phyloP scores from a whole-genome alignment of 192 early-diverging fungal genomes.

The Dissophora ornata region DNA sequence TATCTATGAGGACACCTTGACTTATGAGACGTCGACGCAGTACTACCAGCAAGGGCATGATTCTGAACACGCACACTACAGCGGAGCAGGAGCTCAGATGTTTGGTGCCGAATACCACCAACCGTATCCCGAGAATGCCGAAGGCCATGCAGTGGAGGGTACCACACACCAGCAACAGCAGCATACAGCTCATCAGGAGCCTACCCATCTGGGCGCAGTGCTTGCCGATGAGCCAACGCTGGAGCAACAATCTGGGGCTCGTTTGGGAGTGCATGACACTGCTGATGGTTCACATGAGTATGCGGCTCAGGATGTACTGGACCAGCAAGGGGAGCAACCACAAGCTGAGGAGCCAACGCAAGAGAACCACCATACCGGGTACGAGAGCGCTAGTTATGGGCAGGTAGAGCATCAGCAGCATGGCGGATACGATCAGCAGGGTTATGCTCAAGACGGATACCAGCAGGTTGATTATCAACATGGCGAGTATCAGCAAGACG shows the following conservation, averaged over 20 bases:
- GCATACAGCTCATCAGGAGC: not conserved
- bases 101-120: constrained; percentile 32
- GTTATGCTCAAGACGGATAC: not conserved
- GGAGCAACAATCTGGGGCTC: not conserved
- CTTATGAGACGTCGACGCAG: not conserved
- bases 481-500: constrained; percentile 4
- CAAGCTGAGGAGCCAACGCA: not conserved
- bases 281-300: not conserved
- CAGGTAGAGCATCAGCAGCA: constrained; percentile 12
- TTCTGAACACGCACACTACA: constrained; percentile 9
- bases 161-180: not conserved
- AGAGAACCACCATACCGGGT: not conserved
- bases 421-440: constrained; percentile 7
- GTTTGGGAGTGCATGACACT: not conserved
- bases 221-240: constrained; percentile 34
- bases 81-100: not conserved
- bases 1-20: not conserved
- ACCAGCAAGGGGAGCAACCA: not conserved
- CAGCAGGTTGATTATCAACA: constrained; percentile 6
- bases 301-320: not conserved
- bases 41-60: constrained; percentile 6
- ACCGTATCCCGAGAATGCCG: not conserved
- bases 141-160: not conserved
- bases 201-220: not conserved
- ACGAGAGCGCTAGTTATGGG: not conserved